Conservation (phyloP, 441 rosid genomes). For the Gossypium gossypioides region DNA sequence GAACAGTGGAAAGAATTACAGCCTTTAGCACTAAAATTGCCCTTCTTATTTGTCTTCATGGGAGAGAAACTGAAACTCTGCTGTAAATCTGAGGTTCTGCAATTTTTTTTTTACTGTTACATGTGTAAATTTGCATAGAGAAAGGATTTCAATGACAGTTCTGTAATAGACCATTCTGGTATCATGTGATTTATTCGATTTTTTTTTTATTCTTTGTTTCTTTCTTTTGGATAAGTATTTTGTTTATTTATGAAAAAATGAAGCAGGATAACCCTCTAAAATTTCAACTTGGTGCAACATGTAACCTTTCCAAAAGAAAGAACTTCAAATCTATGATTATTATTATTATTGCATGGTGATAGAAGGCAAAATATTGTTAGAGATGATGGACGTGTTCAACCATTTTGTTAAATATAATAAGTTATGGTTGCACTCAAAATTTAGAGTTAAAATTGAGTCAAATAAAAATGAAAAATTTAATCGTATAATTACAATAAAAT, state of each 20-base stretch:
- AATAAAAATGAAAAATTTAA: background rate
- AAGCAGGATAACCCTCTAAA: too few species aligned
- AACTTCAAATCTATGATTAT: too few species aligned
- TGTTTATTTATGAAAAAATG: background rate
- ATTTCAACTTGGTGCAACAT: too few species aligned
- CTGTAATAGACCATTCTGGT: background rate
- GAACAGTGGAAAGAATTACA: constrained; percentile 2
- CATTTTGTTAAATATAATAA: background rate
- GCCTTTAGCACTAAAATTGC: background rate
- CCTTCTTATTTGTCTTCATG: background rate
- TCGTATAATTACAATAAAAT: background rate
- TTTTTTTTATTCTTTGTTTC: background rate
- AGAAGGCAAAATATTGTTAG: background rate
- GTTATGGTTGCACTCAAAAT: background rate
- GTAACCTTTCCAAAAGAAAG: too few species aligned
- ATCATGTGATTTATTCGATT: background rate
- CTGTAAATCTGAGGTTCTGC: constrained; percentile 2
- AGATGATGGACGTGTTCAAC: too few species aligned
- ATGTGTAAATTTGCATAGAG: constrained; percentile 10
- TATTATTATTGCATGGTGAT: too few species aligned
- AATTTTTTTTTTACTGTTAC: background rate
- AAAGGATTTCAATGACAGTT: constrained; percentile 2
- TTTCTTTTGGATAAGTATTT: background rate
- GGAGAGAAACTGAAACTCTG: background rate
- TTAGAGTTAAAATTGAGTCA: background rate